Evolutionary conservation across 2,329 filamentous ascomycete species (phyloP).

Genomic region (Ceratocystis papillata): DNA sequence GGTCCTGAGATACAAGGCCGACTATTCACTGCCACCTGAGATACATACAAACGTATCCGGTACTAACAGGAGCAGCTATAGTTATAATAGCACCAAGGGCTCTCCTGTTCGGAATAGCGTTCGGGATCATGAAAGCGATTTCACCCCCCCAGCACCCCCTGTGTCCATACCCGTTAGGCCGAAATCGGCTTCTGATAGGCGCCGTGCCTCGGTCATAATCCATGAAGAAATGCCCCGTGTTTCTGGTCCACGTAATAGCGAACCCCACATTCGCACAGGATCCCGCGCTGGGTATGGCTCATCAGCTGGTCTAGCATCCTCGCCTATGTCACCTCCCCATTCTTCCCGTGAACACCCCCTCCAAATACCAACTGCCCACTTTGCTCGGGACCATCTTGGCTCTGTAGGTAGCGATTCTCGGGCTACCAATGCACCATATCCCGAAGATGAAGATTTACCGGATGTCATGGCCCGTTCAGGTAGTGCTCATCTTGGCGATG

Average conservation of each 20-base stretch:
- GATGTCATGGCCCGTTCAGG: constrained; percentile 23
- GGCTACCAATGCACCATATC: constrained; percentile 30
- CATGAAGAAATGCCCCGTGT: constrained; percentile 21
- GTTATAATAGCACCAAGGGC: neutral
- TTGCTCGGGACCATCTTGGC: neutral
- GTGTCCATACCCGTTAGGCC: neutral
- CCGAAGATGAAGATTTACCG: constrained; percentile 32
- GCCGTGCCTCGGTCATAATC: constrained; percentile 17
- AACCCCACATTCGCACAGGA: constrained; percentile 16
- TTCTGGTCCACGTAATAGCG: constrained; percentile 17
- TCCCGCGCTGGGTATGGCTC: constrained; percentile 15
- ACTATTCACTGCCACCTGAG: constrained; percentile 16
- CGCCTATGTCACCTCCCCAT: constrained; percentile 20
- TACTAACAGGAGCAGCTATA: neutral
- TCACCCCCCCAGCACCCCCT: neutral
- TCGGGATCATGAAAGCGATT: constrained; percentile 15
- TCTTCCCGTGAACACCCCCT: constrained; percentile 9
- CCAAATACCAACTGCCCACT: neutral
- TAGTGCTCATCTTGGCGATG: constrained; percentile 25
- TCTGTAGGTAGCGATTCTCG: neutral
- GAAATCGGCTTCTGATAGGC: constrained; percentile 20
- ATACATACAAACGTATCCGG: constrained; percentile 4
- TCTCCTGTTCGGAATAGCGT: constrained; percentile 15
- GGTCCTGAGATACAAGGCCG: constrained; percentile 14
- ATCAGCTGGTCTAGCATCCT: constrained; percentile 19